phyloP scores from a whole-genome alignment of 1,139 yeast species.

The Yamadazyma mexicana region DNA sequence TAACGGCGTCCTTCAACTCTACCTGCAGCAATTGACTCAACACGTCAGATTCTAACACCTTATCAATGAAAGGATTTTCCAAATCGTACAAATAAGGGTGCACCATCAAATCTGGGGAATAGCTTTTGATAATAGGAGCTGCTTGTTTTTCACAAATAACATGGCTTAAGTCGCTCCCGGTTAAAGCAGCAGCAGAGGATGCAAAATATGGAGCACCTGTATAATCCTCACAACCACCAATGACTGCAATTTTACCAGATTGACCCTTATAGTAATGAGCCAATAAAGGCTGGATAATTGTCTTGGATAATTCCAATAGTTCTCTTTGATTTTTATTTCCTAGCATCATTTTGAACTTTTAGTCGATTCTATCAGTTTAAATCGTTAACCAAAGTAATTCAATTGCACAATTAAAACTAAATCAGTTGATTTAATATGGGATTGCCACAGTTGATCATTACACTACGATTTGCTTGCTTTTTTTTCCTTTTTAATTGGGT shows the following conservation, averaged over 20 bases:
- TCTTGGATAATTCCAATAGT: slow-evolving; percentile 47
- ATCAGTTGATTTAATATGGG: neutral
- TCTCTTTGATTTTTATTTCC: slow-evolving; percentile 43
- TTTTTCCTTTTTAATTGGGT: neutral
- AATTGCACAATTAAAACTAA: neutral
- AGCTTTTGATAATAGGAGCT: slow-evolving; percentile 77
- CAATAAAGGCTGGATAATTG: slow-evolving; percentile 73
- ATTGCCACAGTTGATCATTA: neutral
- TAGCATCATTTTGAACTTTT: slow-evolving; percentile 27
- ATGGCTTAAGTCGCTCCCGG: slow-evolving; percentile 90
- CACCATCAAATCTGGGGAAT: slow-evolving; percentile 93
- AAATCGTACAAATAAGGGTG: slow-evolving; percentile 74
- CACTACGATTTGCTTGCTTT: slow-evolving; percentile 1
- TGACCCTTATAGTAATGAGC: slow-evolving; percentile 86
- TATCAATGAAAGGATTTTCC: slow-evolving; percentile 19
- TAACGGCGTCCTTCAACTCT: slow-evolving; percentile 22
- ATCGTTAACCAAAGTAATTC: too few species aligned
- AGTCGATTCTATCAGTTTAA: too few species aligned
- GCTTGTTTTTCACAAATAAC: slow-evolving; percentile 80
- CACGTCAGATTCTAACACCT: slow-evolving; percentile 15
- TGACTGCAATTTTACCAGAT: slow-evolving; percentile 81
- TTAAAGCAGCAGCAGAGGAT: slow-evolving; percentile 76
- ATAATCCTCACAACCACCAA: slow-evolving; percentile 94
- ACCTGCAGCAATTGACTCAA: slow-evolving; percentile 16
- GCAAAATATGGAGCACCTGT: slow-evolving; percentile 97